A percentile compares a stretch with the other conserved stretches of the same genome.
Evolutionary conservation across 2,329 filamentous ascomycete species (phyloP).

Genomic region (Gliomastix tumulicola): DNA sequence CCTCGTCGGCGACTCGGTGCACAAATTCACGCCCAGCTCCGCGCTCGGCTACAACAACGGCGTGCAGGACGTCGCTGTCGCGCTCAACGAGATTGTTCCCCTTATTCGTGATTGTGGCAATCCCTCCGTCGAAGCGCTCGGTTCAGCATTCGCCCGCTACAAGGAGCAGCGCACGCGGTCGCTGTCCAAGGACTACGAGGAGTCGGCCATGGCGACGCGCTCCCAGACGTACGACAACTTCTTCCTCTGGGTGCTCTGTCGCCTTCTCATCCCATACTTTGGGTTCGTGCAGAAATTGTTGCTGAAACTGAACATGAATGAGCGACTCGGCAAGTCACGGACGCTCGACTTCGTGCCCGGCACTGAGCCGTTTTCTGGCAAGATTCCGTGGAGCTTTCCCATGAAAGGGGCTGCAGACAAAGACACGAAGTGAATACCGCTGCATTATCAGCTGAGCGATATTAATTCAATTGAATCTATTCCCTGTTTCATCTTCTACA

Average conservation of each 20-base stretch:
- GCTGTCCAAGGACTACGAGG: conserved; percentile 1
- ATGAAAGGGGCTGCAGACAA: too few species aligned
- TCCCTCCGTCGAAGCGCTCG: conserved; percentile 2
- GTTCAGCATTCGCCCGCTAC: conserved; percentile 3
- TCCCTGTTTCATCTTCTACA: too few species aligned
- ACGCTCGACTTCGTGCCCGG: conserved; percentile 2
- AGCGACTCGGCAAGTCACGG: conserved; percentile 1
- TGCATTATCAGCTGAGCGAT: too few species aligned
- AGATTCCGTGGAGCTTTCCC: conserved; percentile 2
- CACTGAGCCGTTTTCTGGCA: conserved; percentile 1
- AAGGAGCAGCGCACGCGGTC: conserved; percentile 3
- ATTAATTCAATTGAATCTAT: too few species aligned
- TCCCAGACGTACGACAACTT: neutral
- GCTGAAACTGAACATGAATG: too few species aligned
- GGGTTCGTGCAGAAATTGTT: conserved; percentile 2
- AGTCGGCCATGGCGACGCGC: conserved; percentile 3
- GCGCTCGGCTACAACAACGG: conserved; percentile 19
- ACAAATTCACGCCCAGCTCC: conserved; percentile 21
- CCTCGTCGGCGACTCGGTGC: conserved; percentile 19
- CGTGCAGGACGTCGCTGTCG: conserved; percentile 15
- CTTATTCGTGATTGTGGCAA: too few species aligned
- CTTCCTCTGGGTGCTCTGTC: neutral
- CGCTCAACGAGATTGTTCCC: too few species aligned
- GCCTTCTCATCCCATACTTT: conserved; percentile 1
- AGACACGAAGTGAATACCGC: too few species aligned